phyloP scores from a whole-genome alignment of 116 monocot genomes.

The Iris pallida region DNA sequence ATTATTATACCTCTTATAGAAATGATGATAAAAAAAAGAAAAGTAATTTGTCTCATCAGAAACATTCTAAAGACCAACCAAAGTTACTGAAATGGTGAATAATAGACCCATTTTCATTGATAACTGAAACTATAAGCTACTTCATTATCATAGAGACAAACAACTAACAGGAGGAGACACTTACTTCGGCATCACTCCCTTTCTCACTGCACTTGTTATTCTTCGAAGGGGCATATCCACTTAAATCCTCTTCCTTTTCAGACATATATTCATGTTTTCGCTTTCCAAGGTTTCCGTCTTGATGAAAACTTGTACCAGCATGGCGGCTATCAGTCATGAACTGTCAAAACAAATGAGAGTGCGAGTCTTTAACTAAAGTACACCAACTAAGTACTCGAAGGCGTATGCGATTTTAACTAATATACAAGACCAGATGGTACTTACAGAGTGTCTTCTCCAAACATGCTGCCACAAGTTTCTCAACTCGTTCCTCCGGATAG shows the following conservation, averaged over 20 bases:
- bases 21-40: no score
- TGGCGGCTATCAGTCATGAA: slow-evolving; percentile 18
- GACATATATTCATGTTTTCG: slow-evolving; percentile 18
- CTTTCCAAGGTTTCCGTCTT: slow-evolving; percentile 15
- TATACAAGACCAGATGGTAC: slow-evolving; percentile 1
- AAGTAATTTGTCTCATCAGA: no score
- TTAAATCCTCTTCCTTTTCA: slow-evolving; percentile 24
- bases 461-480: slow-evolving; percentile 96
- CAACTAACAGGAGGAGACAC: slow-evolving; percentile 6
- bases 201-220: slow-evolving; percentile 41
- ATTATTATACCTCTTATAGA: no score
- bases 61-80: no score
- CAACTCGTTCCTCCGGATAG: slow-evolving; percentile 81
- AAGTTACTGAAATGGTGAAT: no score
- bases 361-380: not conserved
- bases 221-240: slow-evolving; percentile 17
- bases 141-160: no score
- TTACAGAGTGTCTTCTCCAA: slow-evolving; percentile 82
- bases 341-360: slow-evolving; percentile 19
- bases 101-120: no score
- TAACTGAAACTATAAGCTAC: no score
- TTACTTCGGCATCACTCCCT: slow-evolving; percentile 74
- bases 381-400: no score
- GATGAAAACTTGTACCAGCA: slow-evolving; percentile 4
- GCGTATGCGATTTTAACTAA: not conserved